Base-by-base conservation (phyloP, 1,284 basidiomycete genomes). In the Schizophyllum commune region DNA sequence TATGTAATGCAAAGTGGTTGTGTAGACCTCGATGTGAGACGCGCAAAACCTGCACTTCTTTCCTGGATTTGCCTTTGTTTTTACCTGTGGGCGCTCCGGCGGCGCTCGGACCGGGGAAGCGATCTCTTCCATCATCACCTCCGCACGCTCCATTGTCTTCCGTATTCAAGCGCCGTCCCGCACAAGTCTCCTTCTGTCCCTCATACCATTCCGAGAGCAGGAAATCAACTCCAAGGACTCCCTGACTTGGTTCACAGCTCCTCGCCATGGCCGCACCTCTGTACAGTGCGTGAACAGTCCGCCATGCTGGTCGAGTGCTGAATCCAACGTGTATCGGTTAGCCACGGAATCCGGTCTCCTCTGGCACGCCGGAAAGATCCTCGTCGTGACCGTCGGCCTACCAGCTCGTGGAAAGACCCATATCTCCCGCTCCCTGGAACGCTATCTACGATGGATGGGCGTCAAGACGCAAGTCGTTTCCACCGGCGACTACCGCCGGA, bases 401-500 rank as follows among this genome's bases (percentile, higher is more conserved):
- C 96, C 95, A 27, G 94, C 93, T 5, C 84, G 96, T 59, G 96
- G 96, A 56, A 98, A 98, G 77, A 98, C 96, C 0, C 97, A 99
- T 73, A 92, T 99, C 61, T 96, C 95, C 0, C 86, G 96, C 59
- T 89, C 96, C 19, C 83, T 99, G 32, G 96, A 99, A 72, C 87
- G 97, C 22, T 99, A 99, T 74, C 83, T 99, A 0, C 84, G 94
- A 69, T 99, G 97, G 97, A 91, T 96, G 70, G 96, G 97, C 53
- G 92, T 99, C 65, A 97, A 96, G 74, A 96, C 94, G 0, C 85
- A 90, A 62, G 96, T 98, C 57, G 89, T 98, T 62, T 96, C 93
- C 1, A 80, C 99, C 4, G 97, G 97, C 22, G 96, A 99, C 75
- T 95, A 96, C 74, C 85, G 97, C 56, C 80, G 97, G 58, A 93